A percentile compares a stretch with the other conserved stretches of the same genome.
phyloP scores from a whole-genome alignment of 1,284 basidiomycete genomes.

The Ceratobasidium sp. region DNA sequence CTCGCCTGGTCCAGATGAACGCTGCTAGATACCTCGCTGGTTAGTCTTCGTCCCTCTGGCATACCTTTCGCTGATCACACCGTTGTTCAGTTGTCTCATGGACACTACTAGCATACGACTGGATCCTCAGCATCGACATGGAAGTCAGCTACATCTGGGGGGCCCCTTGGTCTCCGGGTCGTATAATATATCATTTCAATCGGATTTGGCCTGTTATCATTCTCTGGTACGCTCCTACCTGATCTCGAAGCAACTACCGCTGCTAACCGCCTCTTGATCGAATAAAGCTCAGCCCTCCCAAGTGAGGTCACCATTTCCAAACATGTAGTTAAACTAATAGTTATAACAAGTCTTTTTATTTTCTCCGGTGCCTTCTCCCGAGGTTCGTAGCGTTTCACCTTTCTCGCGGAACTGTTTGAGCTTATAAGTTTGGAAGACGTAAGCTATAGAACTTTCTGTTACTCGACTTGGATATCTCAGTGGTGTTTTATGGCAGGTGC shows the following conservation, averaged over 20 bases:
- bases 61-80: background rate
- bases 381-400: background rate
- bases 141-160: background rate
- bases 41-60: background rate
- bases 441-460: background rate
- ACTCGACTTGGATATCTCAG: background rate
- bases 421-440: background rate
- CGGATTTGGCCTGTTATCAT: background rate
- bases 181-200: constrained; percentile 1
- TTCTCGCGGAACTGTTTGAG: background rate
- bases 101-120: background rate
- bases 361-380: background rate
- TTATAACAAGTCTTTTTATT: background rate
- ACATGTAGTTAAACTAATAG: background rate
- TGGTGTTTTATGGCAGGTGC: background rate
- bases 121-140: background rate
- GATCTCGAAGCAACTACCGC: background rate
- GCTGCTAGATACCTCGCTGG: background rate
- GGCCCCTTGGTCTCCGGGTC: background rate
- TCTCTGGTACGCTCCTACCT: background rate
- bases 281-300: background rate
- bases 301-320: background rate
- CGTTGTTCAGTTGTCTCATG: background rate
- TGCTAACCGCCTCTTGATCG: background rate
- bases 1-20: background rate